Percentiles rank a stretch among this genome's conserved stretches.
Conservation (phyloP, 2,329 filamentous ascomycete genomes). For the Diaporthe sp. region DNA sequence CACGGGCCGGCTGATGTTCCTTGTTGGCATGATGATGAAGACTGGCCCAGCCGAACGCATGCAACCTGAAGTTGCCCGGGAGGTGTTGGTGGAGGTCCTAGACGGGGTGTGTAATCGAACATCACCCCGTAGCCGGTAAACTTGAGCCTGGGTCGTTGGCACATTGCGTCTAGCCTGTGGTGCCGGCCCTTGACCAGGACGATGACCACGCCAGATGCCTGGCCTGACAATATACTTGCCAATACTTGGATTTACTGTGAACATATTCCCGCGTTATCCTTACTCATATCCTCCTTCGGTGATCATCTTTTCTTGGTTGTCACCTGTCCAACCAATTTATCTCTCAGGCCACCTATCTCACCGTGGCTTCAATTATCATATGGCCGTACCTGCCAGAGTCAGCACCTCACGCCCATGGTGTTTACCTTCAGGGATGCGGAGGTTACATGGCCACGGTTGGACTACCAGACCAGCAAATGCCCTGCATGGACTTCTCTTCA, state of each 20-base stretch:
- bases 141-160: too few species aligned
- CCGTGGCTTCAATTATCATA: background rate
- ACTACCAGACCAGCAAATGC: background rate
- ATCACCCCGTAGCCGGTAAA: background rate
- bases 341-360: too few species aligned
- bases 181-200: too few species aligned
- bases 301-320: background rate
- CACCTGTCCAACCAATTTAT: background rate
- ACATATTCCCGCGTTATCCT: too few species aligned
- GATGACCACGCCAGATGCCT: background rate
- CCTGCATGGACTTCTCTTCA: background rate
- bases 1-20: constrained; percentile 69
- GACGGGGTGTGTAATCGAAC: constrained; percentile 33
- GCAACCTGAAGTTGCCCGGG: constrained; percentile 62
- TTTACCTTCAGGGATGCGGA: too few species aligned
- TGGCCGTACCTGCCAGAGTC: too few species aligned
- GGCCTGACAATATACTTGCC: background rate
- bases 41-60: constrained; percentile 64
- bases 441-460: background rate
- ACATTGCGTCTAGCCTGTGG: too few species aligned
- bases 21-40: constrained; percentile 69
- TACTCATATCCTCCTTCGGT: background rate
- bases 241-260: background rate
- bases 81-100: constrained; percentile 51
- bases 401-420: background rate